These are phyloP conservation scores for Hymenoscyphus fructigenus DNA, from an alignment of 2,329 filamentous ascomycete species.

Conservation along the genomic window DNA sequence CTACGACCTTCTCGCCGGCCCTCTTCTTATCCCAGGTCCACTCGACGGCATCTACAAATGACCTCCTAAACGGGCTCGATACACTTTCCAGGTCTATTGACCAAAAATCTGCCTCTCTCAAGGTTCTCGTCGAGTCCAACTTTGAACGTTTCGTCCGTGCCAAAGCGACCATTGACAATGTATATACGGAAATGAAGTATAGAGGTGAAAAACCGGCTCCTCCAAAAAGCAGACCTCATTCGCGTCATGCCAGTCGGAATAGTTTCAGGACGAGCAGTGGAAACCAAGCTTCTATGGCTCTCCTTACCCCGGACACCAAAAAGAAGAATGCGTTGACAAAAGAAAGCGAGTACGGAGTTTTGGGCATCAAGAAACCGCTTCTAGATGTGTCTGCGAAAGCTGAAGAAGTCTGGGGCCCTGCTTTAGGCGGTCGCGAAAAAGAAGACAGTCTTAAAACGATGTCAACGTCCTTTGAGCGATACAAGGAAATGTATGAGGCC, in stretches of 20 bases:
- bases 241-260: slow-evolving; percentile 38
- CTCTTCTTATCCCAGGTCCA: slow-evolving; percentile 93
- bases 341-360: slow-evolving; percentile 86
- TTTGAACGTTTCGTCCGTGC: slow-evolving; percentile 97
- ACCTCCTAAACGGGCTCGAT: slow-evolving; percentile 78
- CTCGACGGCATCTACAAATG: slow-evolving; percentile 77
- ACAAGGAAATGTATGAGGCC: slow-evolving; percentile 79
- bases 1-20: slow-evolving; percentile 89
- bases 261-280: slow-evolving; percentile 43
- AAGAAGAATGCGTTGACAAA: slow-evolving; percentile 91
- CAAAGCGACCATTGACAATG: slow-evolving; percentile 97
- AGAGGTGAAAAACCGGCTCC: slow-evolving; percentile 54
- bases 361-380: slow-evolving; percentile 84
- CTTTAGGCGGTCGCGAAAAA: slow-evolving; percentile 84
- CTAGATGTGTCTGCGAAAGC: slow-evolving; percentile 91
- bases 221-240: slow-evolving; percentile 37
- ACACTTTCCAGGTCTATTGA: slow-evolving; percentile 89
- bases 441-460: slow-evolving; percentile 83
- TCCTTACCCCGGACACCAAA: slow-evolving; percentile 50
- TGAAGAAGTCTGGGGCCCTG: slow-evolving; percentile 96
- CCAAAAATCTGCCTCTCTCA: slow-evolving; percentile 94
- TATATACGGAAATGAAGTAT: slow-evolving; percentile 96
- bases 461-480: slow-evolving; percentile 71
- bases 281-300: slow-evolving; percentile 31
- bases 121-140: slow-evolving; percentile 94